A percentile compares a stretch with the other conserved stretches of the same genome.
Conservation (phyloP, 352 stramenopile genomes). For the Globisporangium paddicum region DNA sequence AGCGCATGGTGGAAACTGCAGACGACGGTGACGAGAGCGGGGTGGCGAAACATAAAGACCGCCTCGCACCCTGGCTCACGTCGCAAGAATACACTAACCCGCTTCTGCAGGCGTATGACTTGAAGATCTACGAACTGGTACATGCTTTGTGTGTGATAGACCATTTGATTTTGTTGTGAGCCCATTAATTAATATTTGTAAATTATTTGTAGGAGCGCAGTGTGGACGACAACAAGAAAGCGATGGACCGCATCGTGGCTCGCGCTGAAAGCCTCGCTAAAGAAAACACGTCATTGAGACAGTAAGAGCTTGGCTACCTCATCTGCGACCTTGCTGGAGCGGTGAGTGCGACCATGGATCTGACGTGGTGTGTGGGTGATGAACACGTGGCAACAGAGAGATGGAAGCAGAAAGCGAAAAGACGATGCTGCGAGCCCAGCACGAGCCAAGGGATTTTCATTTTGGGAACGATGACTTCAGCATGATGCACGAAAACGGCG, state of each 20-base stretch:
- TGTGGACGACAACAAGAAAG: constrained; percentile 52
- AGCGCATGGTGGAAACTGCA: constrained; percentile 13
- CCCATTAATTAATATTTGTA: background rate
- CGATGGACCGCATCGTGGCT: constrained; percentile 42
- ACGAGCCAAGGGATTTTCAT: constrained; percentile 30
- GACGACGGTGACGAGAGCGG: background rate
- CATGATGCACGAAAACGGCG: constrained; percentile 33
- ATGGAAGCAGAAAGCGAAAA: constrained; percentile 56
- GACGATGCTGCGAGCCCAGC: constrained; percentile 41
- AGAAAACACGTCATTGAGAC: constrained; percentile 60
- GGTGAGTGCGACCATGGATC: too few species aligned
- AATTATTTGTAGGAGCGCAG: constrained; percentile 28
- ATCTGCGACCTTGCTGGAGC: background rate
- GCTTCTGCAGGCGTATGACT: constrained; percentile 70
- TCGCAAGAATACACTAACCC: constrained; percentile 69
- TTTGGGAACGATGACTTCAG: constrained; percentile 28
- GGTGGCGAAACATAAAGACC: background rate
- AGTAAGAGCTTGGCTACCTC: constrained; percentile 31
- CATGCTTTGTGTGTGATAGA: constrained; percentile 3
- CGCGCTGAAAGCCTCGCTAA: constrained; percentile 48
- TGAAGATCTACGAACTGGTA: constrained; percentile 75
- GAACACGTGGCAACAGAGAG: constrained; percentile 29
- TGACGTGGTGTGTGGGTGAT: background rate
- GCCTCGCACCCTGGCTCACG: constrained; percentile 56
- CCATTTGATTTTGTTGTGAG: too few species aligned